phyloP scores from a whole-genome alignment of 2,329 filamentous ascomycete species.

The Aspergillus neoniger region DNA sequence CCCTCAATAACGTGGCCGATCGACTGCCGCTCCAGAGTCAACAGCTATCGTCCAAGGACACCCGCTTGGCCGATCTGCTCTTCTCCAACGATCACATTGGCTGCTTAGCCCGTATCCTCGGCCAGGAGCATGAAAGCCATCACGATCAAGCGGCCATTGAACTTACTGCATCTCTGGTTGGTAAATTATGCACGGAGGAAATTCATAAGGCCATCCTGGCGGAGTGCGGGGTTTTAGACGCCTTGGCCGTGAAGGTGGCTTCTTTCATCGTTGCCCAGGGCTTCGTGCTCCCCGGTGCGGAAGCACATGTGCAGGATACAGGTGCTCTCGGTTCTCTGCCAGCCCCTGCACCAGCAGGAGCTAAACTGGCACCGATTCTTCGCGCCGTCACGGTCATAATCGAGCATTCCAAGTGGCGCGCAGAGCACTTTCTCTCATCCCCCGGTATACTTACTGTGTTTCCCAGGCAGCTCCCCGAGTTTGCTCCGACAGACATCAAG shows the following conservation, averaged over 20 bases:
- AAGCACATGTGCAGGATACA: constrained; percentile 56
- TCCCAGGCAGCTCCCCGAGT: constrained; percentile 56
- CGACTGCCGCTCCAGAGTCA: constrained; percentile 61
- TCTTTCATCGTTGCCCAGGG: constrained; percentile 69
- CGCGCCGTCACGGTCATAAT: constrained; percentile 77
- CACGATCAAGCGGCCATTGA: constrained; percentile 54
- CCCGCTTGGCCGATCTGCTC: constrained; percentile 62
- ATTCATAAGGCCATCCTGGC: constrained; percentile 71
- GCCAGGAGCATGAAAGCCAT: constrained; percentile 56
- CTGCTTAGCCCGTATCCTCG: constrained; percentile 66
- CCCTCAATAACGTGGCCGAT: constrained; percentile 70
- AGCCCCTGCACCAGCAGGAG: constrained; percentile 58
- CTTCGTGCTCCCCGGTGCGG: constrained; percentile 67
- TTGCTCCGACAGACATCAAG: constrained; percentile 52
- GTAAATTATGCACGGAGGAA: constrained; percentile 69
- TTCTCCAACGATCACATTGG: constrained; percentile 65
- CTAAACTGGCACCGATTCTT: constrained; percentile 68
- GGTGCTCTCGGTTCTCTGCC: constrained; percentile 62
- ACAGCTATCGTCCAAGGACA: constrained; percentile 51
- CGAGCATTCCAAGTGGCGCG: constrained; percentile 74
- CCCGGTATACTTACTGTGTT: constrained; percentile 71
- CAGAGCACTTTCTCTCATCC: constrained; percentile 69
- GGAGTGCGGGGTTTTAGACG: constrained; percentile 73
- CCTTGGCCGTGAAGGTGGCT: constrained; percentile 72
- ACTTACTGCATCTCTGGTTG: constrained; percentile 52